phyloP scores from a whole-genome alignment of 441 rosid genomes.

The Syzygium syzygioides region DNA sequence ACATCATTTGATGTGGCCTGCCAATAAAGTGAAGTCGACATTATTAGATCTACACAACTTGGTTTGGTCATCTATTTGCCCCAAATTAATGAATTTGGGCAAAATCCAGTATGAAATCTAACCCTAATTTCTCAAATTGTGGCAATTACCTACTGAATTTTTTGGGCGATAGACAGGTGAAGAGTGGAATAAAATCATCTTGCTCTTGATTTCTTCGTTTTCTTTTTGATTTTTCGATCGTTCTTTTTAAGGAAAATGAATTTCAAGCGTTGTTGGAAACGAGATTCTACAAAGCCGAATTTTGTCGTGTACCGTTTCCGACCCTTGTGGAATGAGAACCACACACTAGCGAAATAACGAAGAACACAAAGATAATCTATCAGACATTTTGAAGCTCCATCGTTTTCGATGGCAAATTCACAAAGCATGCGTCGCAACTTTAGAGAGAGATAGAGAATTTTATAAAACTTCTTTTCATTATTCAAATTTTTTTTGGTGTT shows the following conservation, averaged over 20 bases:
- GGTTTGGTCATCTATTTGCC: not conserved
- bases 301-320: not conserved
- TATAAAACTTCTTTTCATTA: not conserved
- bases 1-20: not conserved
- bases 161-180: not conserved
- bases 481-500: not conserved
- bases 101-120: not conserved
- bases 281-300: not conserved
- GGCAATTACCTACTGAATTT: not conserved
- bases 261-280: not conserved
- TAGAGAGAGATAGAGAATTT: not conserved
- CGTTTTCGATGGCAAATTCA: not conserved
- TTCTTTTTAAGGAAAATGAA: not conserved
- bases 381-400: not conserved
- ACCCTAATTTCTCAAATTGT: not conserved
- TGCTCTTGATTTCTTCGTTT: not conserved
- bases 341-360: not conserved
- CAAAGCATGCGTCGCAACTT: not conserved
- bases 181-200: not conserved
- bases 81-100: not conserved
- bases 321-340: not conserved
- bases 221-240: not conserved
- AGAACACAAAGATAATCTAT: not conserved
- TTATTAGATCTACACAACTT: not conserved
- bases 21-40: not conserved